phyloP scores from a whole-genome alignment of 139 green algal genomes.

The Haematococcus lacustris region DNA sequence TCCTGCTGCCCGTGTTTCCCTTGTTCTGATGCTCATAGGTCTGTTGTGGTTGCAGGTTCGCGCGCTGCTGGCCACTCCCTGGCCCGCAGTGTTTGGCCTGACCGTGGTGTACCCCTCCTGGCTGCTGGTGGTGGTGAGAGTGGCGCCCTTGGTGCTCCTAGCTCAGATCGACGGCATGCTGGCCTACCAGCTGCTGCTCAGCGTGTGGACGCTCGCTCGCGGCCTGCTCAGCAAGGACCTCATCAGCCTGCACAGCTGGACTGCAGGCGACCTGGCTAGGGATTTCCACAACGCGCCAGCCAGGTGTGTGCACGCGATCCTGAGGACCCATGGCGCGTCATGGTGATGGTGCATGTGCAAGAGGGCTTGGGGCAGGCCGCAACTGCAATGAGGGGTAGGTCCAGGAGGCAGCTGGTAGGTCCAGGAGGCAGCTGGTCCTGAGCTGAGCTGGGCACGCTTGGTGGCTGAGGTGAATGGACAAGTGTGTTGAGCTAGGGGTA shows the following conservation, averaged over 20 bases:
- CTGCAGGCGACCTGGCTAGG: neutral
- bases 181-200: conserved; percentile 1
- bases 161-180: conserved; percentile 3
- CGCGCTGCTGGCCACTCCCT: neutral
- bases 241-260: neutral
- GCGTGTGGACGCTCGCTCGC: neutral
- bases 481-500: too few relatives aligned
- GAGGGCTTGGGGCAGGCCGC: too few relatives aligned
- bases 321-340: too few relatives aligned
- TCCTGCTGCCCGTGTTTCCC: too few relatives aligned
- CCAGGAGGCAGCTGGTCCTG: too few relatives aligned
- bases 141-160: neutral
- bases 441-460: too few relatives aligned
- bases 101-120: neutral
- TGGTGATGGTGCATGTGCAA: too few relatives aligned
- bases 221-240: neutral
- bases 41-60: neutral
- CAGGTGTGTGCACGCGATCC: too few relatives aligned
- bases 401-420: too few relatives aligned
- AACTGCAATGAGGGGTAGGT: too few relatives aligned
- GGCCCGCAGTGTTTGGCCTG: neutral
- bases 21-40: too few relatives aligned
- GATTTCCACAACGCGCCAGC: neutral
- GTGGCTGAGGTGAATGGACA: too few relatives aligned
- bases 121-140: neutral